Evolutionary conservation across 306 rosid genomes (phyloP).

Genomic region (Canavalia ensiformis): DNA sequence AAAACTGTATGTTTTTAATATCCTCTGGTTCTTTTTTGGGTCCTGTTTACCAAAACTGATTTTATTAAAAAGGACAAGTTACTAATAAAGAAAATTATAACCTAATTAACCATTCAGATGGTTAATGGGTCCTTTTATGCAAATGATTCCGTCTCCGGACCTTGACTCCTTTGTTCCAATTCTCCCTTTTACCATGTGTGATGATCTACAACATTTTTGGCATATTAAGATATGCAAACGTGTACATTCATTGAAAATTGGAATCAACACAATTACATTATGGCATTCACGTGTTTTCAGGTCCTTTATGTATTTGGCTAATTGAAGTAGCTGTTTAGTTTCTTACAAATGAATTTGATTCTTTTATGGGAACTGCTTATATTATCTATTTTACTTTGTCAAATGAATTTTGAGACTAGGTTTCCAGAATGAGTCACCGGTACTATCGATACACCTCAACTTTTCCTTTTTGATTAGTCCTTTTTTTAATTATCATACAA

Average conservation of each 20-base stretch:
- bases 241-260: slow-evolving; percentile 24
- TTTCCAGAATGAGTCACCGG: slow-evolving; percentile 7
- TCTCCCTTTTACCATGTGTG: slow-evolving; percentile 12
- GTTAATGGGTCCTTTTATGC: slow-evolving; percentile 21
- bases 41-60: slow-evolving; percentile 33
- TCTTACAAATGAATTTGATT: neutral
- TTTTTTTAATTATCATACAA: neutral
- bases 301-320: neutral
- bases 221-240: slow-evolving; percentile 25
- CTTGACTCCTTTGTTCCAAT: neutral
- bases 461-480: neutral
- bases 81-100: neutral
- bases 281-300: neutral
- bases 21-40: slow-evolving; percentile 22
- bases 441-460: neutral
- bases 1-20: slow-evolving; percentile 68
- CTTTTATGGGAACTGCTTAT: neutral
- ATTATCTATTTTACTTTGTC: slow-evolving; percentile 1
- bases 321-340: slow-evolving; percentile 4
- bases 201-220: slow-evolving; percentile 26
- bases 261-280: slow-evolving; percentile 15
- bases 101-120: slow-evolving; percentile 10
- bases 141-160: neutral
- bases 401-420: neutral
- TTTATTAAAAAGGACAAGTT: slow-evolving; percentile 17